These are phyloP conservation scores for Jamesozyma hellenica DNA, from an alignment of 805 yeast species.

Conservation along the genomic window DNA sequence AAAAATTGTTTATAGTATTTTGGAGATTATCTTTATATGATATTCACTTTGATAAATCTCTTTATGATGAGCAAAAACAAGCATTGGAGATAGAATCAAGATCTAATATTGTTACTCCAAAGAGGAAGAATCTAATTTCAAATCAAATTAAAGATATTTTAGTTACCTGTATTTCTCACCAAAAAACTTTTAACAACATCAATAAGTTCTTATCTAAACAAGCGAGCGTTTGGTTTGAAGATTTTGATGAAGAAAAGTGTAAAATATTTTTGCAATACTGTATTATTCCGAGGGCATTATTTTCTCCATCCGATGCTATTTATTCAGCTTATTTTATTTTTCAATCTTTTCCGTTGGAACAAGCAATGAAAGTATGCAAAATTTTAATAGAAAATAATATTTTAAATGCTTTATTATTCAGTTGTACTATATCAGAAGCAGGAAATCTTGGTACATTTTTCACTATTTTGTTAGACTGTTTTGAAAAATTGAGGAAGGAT, in stretches of 20 bases:
- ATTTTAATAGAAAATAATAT: conserved; percentile 39
- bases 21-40: conserved; percentile 73
- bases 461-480: conserved; percentile 40
- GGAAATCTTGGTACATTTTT: conserved; percentile 75
- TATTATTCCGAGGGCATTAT: conserved; percentile 63
- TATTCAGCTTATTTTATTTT: conserved; percentile 54
- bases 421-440: conserved; percentile 67
- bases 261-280: conserved; percentile 48
- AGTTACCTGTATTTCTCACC: conserved; percentile 16
- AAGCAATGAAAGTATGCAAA: conserved; percentile 34
- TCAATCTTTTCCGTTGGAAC: conserved; percentile 36
- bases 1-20: conserved; percentile 46
- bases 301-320: conserved; percentile 76
- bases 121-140: conserved; percentile 11
- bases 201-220: conserved; percentile 5
- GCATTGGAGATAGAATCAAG: conserved; percentile 10
- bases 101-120: conserved; percentile 6
- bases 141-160: conserved; percentile 13
- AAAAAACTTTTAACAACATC: conserved; percentile 10
- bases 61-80: conserved; percentile 40
- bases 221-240: conserved; percentile 10
- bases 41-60: conserved; percentile 40
- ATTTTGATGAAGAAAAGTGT: conserved; percentile 16
- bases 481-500: conserved; percentile 39
- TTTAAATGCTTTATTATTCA: conserved; percentile 49